Base-by-base conservation (phyloP, 768 basidiomycete genomes). In the Brasilioporus rufonigricans region DNA sequence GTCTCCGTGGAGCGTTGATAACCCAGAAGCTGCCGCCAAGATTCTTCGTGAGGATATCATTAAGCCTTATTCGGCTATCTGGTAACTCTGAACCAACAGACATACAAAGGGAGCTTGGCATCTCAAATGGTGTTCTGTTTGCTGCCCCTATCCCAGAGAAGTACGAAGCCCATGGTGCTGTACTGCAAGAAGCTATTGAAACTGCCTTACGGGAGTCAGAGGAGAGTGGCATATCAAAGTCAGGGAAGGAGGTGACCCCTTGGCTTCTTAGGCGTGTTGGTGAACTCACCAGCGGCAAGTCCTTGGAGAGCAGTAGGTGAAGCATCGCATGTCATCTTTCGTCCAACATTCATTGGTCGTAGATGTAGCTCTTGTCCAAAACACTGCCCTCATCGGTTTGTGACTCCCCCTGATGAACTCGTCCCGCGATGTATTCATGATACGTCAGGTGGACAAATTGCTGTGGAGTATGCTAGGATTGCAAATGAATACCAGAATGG, bases 201-300 rank as follows among this genome's bases (percentile, higher is more conserved):
- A 85, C 83, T 61, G 97, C 97, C 8, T 80, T 99, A 6, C 66
- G 69, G 14, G 96, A 99, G 72, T 88, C 91, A 5, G 86, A 91
- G 57, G 79, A 81, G 54, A 87, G 86, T 58, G 93, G 94, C 2
- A 75, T 96, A 44, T 87, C 81, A 63, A 83, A 77, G 61, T 75
- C 78, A 18, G 97, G 97, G 3, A 98, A 97, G 62, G 90, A 93
- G 56, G 93, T 82, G 7, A 99, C 97, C 1, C 97, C 97, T 8
- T 98, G 96, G 96, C 75, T 99, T 11, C 76, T 99, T 29, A 77
- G 79, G 41, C 84, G 96, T 29, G 86, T 98, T 2, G 80, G 80
- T 16, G 88, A 96, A 67, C 76, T 98, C 45, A 93, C 89, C 0
- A 65, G 80, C 31, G 93, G 93, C 2, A 77, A 76, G 56, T 93